Evolutionary conservation across 345 rosid species (phyloP).

Genomic region (Raphanus sativus): DNA sequence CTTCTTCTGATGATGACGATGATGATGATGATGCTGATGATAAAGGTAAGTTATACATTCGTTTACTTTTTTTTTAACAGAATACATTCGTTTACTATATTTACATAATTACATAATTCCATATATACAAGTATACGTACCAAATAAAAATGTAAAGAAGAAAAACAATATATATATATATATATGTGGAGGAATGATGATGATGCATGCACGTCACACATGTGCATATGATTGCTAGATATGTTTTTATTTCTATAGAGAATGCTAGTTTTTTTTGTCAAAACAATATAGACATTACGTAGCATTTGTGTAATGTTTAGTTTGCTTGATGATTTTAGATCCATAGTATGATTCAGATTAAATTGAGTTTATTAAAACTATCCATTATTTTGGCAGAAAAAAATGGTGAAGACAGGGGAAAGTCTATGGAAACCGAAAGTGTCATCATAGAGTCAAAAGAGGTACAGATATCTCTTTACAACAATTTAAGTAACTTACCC

Average conservation of each 20-base stretch:
- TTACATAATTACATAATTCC: not conserved
- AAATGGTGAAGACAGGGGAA: slow-evolving; percentile 20
- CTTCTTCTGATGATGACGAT: not conserved
- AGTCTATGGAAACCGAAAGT: slow-evolving; percentile 26
- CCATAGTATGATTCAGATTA: not conserved
- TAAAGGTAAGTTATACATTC: slow-evolving; percentile 24
- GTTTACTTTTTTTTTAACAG: not conserved
- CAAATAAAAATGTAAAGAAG: not conserved
- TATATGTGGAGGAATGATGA: not conserved
- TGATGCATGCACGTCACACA: slow-evolving; percentile 4
- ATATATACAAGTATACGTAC: not conserved
- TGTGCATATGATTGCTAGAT: slow-evolving; percentile 1
- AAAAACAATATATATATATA: not conserved
- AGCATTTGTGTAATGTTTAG: not conserved
- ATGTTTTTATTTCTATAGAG: not conserved
- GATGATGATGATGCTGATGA: slow-evolving; percentile 19
- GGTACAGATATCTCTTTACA: slow-evolving; percentile 12
- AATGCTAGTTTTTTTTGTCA: not conserved
- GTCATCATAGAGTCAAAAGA: slow-evolving; percentile 30
- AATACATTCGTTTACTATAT: not conserved
- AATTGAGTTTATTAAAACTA: not conserved
- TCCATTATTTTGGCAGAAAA: slow-evolving; percentile 23
- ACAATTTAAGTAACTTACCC: not conserved
- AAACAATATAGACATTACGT: not conserved
- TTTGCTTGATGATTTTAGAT: not conserved